A percentile compares a stretch with the other conserved stretches of the same genome.
Conservation (phyloP, 495 filamentous ascomycete genomes). For the Paragyromitra xinjiangensis region DNA sequence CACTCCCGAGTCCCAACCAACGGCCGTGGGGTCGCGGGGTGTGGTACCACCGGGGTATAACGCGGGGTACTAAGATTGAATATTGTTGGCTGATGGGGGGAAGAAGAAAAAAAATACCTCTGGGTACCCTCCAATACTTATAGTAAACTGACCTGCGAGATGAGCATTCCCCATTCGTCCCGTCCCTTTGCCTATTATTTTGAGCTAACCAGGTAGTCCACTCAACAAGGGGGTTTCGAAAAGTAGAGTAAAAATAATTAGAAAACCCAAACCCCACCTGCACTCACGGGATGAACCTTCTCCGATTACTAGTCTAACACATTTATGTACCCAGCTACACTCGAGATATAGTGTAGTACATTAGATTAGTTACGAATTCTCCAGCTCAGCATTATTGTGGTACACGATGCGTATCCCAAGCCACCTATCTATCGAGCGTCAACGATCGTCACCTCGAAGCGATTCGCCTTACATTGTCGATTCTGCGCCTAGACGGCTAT, state of each 20-base stretch:
- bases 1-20: slow-evolving; percentile 5
- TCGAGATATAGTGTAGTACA: slow-evolving; percentile 7
- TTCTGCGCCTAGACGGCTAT: slow-evolving; percentile 16
- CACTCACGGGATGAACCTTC: background rate
- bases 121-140: slow-evolving; percentile 1
- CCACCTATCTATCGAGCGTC: slow-evolving; percentile 12
- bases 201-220: slow-evolving; percentile 18
- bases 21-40: background rate
- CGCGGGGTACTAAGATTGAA: slow-evolving; percentile 7
- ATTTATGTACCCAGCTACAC: background rate
- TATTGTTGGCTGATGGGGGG: background rate
- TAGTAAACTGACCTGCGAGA: slow-evolving; percentile 9
- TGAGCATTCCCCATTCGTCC: slow-evolving; percentile 13
- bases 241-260: slow-evolving; percentile 12
- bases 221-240: background rate
- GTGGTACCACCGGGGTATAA: slow-evolving; percentile 7
- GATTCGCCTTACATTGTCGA: slow-evolving; percentile 19
- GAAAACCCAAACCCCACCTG: background rate
- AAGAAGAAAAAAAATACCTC: slow-evolving; percentile 15
- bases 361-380: background rate
- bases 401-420: background rate
- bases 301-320: background rate
- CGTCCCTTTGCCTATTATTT: slow-evolving; percentile 7
- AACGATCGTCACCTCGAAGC: slow-evolving; percentile 6
- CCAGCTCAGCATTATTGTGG: slow-evolving; percentile 2